Evolutionary conservation across 2,329 filamentous ascomycete genomes (phyloP).

Genomic region (Juglanconis juglandina): DNA sequence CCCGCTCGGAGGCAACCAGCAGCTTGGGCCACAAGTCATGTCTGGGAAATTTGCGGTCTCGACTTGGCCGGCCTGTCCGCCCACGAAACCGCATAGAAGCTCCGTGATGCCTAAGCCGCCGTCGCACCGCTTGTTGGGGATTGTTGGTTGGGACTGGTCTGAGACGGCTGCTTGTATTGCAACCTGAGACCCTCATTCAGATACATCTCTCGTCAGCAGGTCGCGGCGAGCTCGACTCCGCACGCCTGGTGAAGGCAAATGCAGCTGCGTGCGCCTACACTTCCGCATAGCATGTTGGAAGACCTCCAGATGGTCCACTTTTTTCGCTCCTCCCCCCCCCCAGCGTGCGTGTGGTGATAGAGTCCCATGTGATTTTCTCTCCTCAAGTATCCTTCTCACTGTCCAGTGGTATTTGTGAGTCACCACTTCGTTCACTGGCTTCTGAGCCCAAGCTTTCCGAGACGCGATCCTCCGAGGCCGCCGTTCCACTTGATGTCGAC

Average conservation of each 20-base stretch:
- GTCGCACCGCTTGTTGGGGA: background rate
- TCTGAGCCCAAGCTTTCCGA: background rate
- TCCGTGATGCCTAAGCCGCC: background rate
- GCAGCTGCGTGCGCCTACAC: background rate
- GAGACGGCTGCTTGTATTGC: slow-evolving; percentile 1
- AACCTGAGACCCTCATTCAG: background rate
- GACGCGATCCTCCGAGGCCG: background rate
- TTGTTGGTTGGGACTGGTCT: slow-evolving; percentile 2
- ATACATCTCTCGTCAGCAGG: background rate
- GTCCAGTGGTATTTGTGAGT: background rate
- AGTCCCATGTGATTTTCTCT: background rate
- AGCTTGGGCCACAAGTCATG: background rate
- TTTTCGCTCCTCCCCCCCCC: too few relatives aligned
- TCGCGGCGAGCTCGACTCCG: background rate
- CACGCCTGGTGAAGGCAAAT: background rate
- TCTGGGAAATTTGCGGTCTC: background rate
- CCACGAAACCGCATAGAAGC: background rate
- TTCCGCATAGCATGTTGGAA: background rate
- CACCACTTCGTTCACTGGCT: background rate
- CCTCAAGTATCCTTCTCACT: background rate
- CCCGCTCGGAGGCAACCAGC: background rate
- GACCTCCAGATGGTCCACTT: background rate
- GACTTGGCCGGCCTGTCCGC: background rate
- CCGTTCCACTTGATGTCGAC: background rate
- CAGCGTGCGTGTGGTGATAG: background rate